These are phyloP conservation scores for Wickerhamomyces sp. DNA, from an alignment of 1,139 yeast species.

Conservation along the genomic window DNA sequence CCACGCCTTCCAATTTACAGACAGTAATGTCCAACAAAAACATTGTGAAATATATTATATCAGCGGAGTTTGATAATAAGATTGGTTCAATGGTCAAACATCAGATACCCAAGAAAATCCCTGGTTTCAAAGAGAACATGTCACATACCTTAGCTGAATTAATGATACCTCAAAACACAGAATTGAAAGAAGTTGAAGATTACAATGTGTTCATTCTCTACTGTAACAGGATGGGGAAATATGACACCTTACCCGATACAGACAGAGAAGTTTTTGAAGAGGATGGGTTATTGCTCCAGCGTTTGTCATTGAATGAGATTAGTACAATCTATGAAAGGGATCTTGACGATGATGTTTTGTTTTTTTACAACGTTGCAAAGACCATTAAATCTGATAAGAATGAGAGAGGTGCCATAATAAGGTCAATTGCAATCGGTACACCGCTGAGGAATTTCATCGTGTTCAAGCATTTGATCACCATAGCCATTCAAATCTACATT, in stretches of 20 bases:
- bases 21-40: background rate
- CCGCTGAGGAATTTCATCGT: conserved; percentile 16
- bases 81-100: conserved; percentile 47
- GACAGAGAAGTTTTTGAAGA: conserved; percentile 13
- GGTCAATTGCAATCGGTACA: conserved; percentile 18
- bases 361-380: conserved; percentile 18
- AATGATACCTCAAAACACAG: conserved; percentile 44
- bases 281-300: conserved; percentile 7
- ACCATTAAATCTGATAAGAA: conserved; percentile 5
- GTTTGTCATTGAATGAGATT: conserved; percentile 13
- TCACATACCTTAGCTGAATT: conserved; percentile 39
- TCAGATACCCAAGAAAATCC: conserved; percentile 40
- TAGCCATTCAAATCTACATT: conserved; percentile 15
- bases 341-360: conserved; percentile 14
- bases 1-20: too few relatives aligned
- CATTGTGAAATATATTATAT: conserved; percentile 32
- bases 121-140: conserved; percentile 36
- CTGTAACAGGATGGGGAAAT: conserved; percentile 14
- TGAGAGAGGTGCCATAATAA: conserved; percentile 18
- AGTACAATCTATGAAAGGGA: conserved; percentile 18
- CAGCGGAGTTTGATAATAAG: conserved; percentile 56
- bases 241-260: conserved; percentile 16
- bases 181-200: conserved; percentile 10
- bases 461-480: conserved; percentile 20
- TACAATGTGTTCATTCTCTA: conserved; percentile 17